These are phyloP conservation scores for Barnettozyma pratensis DNA, from an alignment of 805 yeast species.

Conservation along the genomic window DNA sequence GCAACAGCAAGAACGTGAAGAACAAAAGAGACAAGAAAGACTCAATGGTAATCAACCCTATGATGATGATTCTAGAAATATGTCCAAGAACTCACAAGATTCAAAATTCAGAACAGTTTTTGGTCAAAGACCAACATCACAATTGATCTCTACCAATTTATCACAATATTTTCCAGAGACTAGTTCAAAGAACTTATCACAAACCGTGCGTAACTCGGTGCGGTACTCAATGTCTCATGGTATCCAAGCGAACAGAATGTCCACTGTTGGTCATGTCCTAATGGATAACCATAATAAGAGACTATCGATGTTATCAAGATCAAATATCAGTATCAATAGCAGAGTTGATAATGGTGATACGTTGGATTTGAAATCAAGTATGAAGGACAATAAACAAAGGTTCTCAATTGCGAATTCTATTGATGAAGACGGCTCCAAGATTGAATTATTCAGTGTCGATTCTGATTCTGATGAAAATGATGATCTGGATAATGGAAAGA, in stretches of 20 bases:
- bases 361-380: conserved; percentile 26
- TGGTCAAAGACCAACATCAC: conserved; percentile 93
- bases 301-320: conserved; percentile 19
- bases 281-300: conserved; percentile 49
- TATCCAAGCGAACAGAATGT: conserved; percentile 22
- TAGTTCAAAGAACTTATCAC: conserved; percentile 61
- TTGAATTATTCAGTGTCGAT: conserved; percentile 22
- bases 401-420: conserved; percentile 22
- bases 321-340: conserved; percentile 20
- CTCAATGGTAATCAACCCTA: conserved; percentile 2
- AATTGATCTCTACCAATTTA: conserved; percentile 81
- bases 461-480: conserved; percentile 16
- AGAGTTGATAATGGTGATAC: conserved; percentile 15
- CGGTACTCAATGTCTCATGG: conserved; percentile 53
- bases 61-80: conserved; percentile 1
- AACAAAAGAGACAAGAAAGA: neutral
- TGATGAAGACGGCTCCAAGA: conserved; percentile 22
- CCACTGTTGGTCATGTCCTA: conserved; percentile 62
- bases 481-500: neutral
- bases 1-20: neutral
- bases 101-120: conserved; percentile 39
- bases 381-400: conserved; percentile 25
- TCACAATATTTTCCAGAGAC: conserved; percentile 91
- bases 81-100: conserved; percentile 16
- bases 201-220: conserved; percentile 79